A percentile compares a stretch with the other conserved stretches of the same genome.
These are phyloP conservation scores for Yamadazyma epiphylla DNA, from an alignment of 1,139 yeast genomes.

Conservation along the genomic window DNA sequence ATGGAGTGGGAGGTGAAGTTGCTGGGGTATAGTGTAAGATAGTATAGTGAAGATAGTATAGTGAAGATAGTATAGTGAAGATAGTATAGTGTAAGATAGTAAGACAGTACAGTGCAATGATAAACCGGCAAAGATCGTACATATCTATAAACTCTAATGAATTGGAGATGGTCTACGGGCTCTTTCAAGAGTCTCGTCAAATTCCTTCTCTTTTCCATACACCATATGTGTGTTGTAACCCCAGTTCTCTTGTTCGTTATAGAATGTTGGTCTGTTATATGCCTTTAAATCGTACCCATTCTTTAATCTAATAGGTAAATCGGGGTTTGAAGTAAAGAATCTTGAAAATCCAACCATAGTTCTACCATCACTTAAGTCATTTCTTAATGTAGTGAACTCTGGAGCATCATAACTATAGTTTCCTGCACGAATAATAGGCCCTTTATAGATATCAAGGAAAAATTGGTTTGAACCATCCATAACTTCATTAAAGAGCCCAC, in stretches of 20 bases:
- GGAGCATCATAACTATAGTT: slow-evolving; percentile 25
- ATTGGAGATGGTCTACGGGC: slow-evolving; percentile 3
- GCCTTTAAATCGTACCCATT: slow-evolving; percentile 18
- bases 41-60: no score
- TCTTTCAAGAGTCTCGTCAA: slow-evolving; percentile 4
- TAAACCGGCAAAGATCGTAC: no score
- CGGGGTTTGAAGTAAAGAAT: slow-evolving; percentile 50
- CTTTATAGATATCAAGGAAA: slow-evolving; percentile 45
- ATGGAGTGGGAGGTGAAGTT: no score
- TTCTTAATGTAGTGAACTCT: slow-evolving; percentile 10
- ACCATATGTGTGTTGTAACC: slow-evolving; percentile 23
- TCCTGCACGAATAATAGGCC: slow-evolving; percentile 46
- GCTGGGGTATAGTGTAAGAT: no score
- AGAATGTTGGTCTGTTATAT: slow-evolving; percentile 23
- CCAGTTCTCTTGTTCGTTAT: slow-evolving; percentile 16
- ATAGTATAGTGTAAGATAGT: no score
- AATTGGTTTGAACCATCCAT: no score
- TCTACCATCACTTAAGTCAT: slow-evolving; percentile 31
- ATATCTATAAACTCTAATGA: background rate
- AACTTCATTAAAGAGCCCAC: slow-evolving; percentile 24
- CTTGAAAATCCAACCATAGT: slow-evolving; percentile 45
- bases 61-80: no score
- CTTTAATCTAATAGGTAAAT: slow-evolving; percentile 41
- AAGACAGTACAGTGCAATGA: no score
- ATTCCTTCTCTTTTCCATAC: slow-evolving; percentile 4